Percentiles rank a stretch among this genome's conserved stretches.
Conservation (phyloP, 257 asterid species). For the Misopates orontium region DNA sequence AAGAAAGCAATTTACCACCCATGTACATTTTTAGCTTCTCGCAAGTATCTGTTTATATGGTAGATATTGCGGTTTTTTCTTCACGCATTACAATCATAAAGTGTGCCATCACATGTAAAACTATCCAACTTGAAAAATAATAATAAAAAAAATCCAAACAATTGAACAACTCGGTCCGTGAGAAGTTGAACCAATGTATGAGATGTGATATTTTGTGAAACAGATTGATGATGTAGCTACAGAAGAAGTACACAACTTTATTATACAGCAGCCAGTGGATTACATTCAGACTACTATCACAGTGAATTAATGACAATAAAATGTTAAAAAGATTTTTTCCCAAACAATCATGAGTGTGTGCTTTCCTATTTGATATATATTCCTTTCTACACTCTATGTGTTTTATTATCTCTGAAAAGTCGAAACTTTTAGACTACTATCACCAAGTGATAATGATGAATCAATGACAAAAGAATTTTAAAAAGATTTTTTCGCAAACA, state of each 20-base stretch:
- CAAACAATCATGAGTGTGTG: neutral
- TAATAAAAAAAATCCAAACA: slow-evolving; percentile 15
- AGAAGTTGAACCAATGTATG: slow-evolving; percentile 2
- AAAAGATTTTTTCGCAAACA: neutral
- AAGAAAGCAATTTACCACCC: neutral
- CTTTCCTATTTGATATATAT: slow-evolving; percentile 6
- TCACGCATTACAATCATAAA: slow-evolving; percentile 1
- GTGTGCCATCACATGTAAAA: too few species aligned
- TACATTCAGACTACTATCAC: slow-evolving; percentile 4
- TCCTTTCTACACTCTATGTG: neutral
- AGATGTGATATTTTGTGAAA: neutral
- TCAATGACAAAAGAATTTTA: neutral
- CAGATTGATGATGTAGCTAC: neutral
- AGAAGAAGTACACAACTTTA: neutral
- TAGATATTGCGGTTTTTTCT: neutral
- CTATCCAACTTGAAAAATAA: neutral
- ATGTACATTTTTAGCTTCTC: too few species aligned
- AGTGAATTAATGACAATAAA: neutral
- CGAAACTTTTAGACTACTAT: too few species aligned
- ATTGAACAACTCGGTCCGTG: neutral
- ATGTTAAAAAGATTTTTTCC: neutral
- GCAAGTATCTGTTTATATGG: neutral
- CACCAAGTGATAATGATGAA: slow-evolving; percentile 9
- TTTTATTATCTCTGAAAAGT: too few species aligned
- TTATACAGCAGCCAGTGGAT: neutral